A percentile compares a stretch with the other conserved stretches of the same genome.
phyloP scores from a whole-genome alignment of 305 asterid genomes.

The Nicotiana rustica region DNA sequence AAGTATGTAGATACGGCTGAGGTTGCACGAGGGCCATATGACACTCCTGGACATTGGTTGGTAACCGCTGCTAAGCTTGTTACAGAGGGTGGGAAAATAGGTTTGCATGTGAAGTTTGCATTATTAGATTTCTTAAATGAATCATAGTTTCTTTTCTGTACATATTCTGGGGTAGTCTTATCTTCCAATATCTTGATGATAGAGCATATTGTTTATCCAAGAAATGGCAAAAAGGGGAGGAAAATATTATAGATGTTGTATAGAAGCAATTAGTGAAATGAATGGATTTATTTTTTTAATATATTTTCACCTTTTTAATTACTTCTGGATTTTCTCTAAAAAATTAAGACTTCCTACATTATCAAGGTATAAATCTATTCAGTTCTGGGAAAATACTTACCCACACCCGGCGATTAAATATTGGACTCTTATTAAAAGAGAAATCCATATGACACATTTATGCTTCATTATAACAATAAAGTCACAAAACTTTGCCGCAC shows the following conservation, averaged over 20 bases:
- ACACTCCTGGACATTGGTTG: conserved; percentile 95
- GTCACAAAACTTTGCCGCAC: too few species aligned
- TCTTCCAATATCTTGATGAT: neutral
- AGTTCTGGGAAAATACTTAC: too few species aligned
- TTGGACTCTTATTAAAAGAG: too few species aligned
- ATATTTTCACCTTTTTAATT: neutral
- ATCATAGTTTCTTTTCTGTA: conserved; percentile 47
- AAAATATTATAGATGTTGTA: conserved; percentile 1
- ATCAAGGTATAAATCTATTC: neutral
- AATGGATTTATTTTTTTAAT: conserved; percentile 8
- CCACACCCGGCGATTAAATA: too few species aligned
- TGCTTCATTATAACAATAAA: too few species aligned
- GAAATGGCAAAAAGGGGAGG: neutral
- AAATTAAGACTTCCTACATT: neutral
- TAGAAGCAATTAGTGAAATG: neutral
- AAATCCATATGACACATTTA: too few species aligned
- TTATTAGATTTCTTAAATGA: conserved; percentile 71
- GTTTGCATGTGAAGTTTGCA: conserved; percentile 93
- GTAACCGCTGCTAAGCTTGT: conserved; percentile 94
- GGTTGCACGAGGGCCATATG: conserved; percentile 86
- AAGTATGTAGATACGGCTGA: conserved; percentile 75
- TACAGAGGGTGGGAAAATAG: conserved; percentile 79
- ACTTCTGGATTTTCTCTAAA: neutral
- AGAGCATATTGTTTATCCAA: conserved; percentile 7
- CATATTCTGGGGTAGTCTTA: conserved; percentile 36